Percentiles rank a stretch among this genome's conserved stretches.
phyloP scores from a whole-genome alignment of 163 green algal genomes.

The Volvox carteri region DNA sequence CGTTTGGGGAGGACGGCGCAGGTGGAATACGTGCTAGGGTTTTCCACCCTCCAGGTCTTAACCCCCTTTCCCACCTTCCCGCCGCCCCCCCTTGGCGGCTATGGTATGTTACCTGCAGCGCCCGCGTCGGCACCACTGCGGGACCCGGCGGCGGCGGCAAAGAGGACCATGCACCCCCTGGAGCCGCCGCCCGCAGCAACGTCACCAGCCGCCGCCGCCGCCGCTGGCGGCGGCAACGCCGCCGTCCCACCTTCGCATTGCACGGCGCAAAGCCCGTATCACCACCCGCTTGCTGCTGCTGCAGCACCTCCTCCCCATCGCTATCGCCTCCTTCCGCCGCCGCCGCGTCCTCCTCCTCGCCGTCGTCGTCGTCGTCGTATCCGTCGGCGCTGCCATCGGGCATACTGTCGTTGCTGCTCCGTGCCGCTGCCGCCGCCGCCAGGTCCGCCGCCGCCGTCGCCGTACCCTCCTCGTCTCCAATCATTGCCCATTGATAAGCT shows the following conservation, averaged over 20 bases:
- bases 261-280: too few species aligned
- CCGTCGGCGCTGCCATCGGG: background rate
- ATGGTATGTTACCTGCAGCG: conserved; percentile 50
- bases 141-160: conserved; percentile 22
- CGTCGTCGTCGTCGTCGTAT: background rate
- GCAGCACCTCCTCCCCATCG: background rate
- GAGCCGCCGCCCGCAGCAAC: conserved; percentile 32
- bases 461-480: conserved; percentile 14
- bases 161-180: conserved; percentile 26
- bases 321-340: background rate
- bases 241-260: too few species aligned
- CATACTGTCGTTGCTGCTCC: too few species aligned
- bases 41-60: too few species aligned
- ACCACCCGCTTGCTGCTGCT: too few species aligned
- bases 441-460: background rate
- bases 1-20: too few species aligned
- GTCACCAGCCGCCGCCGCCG: background rate
- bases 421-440: background rate
- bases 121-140: conserved; percentile 38
- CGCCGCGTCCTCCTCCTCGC: background rate
- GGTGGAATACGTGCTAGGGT: too few species aligned
- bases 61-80: too few species aligned
- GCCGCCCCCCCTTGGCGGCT: too few species aligned
- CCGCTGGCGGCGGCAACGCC: too few species aligned
- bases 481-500: conserved; percentile 47